A percentile compares a stretch with the other conserved stretches of the same genome.
Evolutionary conservation across 306 rosid genomes (phyloP).

Genomic region (Rosa rugosa): DNA sequence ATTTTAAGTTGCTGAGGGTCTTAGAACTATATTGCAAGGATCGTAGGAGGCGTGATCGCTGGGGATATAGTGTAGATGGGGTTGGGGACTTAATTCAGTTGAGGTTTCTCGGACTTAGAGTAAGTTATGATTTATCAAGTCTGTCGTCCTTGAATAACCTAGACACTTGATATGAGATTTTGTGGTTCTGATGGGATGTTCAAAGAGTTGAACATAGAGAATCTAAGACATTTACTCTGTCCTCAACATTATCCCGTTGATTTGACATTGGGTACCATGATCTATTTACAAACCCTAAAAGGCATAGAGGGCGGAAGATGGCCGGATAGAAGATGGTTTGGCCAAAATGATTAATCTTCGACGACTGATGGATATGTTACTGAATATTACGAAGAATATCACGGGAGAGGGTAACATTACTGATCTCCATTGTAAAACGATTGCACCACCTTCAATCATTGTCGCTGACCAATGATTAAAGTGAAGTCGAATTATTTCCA

Average conservation of each 20-base stretch:
- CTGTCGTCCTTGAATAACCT: not conserved
- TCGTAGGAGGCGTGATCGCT: not conserved
- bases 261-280: not conserved
- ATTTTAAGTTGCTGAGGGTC: not conserved
- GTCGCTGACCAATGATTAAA: not conserved
- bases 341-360: not conserved
- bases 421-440: not conserved
- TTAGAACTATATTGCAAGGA: not conserved
- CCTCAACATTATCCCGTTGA: not conserved
- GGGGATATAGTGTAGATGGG: not conserved
- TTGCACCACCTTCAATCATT: not conserved
- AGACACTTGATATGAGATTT: not conserved
- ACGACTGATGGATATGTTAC: too few species aligned
- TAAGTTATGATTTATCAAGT: not conserved
- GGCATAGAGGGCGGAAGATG: not conserved
- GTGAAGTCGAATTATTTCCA: not conserved
- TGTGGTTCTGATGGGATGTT: not conserved
- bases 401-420: not conserved
- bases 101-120: not conserved
- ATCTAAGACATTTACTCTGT: not conserved
- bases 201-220: not conserved
- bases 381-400: too few species aligned
- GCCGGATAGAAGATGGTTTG: conserved; percentile 7
- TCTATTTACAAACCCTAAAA: not conserved
- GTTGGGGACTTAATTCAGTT: not conserved